Base-by-base conservation (phyloP, 1,284 basidiomycete genomes). In the Microbotryum lychnidis-dioicae region DNA sequence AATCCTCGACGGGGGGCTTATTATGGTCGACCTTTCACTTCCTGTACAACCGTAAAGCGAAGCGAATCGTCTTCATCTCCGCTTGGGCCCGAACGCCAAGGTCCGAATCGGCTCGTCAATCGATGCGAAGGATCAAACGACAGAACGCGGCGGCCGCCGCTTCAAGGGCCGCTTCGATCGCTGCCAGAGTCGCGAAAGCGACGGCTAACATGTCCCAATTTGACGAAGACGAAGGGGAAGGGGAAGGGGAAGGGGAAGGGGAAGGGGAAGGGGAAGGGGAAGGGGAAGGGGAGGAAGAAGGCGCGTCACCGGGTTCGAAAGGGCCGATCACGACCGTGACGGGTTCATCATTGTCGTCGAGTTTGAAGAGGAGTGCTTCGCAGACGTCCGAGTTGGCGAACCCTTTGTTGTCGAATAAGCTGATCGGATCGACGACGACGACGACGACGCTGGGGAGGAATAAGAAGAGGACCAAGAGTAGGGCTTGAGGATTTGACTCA, bases 21-120 rank as follows among this genome's bases (percentile, higher is more conserved):
- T 80, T 97, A 7, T 97, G 93, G 94, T 91, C 89, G 44, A 92
- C 90, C 18, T 91, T 97, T 75, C 96, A 91, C 84, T 97, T 98
- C 79, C 96, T 98, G 80, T 81, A 93, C 74, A 96, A 93, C 79
- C 83, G 87, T 73, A 94, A 91, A 71, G 76, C 77, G 68, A 97
- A 96, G 79, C 84, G 94, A 23, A 85, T 98, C 70, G 76, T 98
- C 55, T 97, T 96, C 76, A 83, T 97, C 63, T 89, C 90, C 1
- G 85, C 91, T 8, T 97, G 91, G 90, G 89, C 91, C n/a, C 82
- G 87, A 46, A 86, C 61, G 10, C 63, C 58, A 52, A 55, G 49
- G 60, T 16, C 55, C 54, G 25, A 47, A 37, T 29, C 23, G 50
- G 45, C 20, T 20, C 9, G 29, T 23, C 21, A 6, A 16, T 5